Evolutionary conservation across 495 filamentous ascomycete genomes (phyloP).

Genomic region (Talaromyces trachyspermus): DNA sequence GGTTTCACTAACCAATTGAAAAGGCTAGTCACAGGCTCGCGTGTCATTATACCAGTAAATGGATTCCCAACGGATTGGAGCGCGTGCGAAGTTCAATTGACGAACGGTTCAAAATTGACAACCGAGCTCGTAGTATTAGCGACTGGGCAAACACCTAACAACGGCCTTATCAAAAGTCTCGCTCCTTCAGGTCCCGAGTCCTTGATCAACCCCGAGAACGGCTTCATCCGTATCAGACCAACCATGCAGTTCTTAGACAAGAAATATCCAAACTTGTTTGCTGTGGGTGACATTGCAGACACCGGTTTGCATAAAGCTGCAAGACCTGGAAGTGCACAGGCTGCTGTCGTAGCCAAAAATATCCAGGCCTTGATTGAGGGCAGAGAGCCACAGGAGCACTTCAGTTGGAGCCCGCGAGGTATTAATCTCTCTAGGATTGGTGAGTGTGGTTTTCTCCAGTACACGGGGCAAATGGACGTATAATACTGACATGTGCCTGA

Average conservation of each 20-base stretch:
- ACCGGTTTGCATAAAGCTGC: conserved; percentile 50
- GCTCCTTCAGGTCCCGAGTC: conserved; percentile 22
- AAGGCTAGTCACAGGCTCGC: conserved; percentile 28
- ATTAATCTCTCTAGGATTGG: conserved; percentile 48
- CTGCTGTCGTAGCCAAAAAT: conserved; percentile 45
- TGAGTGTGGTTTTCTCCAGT: conserved; percentile 16
- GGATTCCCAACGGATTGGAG: conserved; percentile 26
- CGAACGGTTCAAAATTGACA: conserved; percentile 25
- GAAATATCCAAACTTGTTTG: conserved; percentile 45
- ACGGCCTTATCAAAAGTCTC: conserved; percentile 35
- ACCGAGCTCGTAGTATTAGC: conserved; percentile 42
- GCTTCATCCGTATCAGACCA: conserved; percentile 43
- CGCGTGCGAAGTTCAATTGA: conserved; percentile 24
- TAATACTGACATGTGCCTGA: conserved; percentile 2
- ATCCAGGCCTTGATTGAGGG: conserved; percentile 42
- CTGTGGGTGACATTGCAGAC: conserved; percentile 55
- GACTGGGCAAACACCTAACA: conserved; percentile 53
- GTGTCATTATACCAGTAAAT: conserved; percentile 22
- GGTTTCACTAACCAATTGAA: not conserved
- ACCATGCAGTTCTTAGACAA: conserved; percentile 50
- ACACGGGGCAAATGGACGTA: not conserved
- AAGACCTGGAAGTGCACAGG: conserved; percentile 44
- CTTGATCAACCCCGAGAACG: conserved; percentile 40
- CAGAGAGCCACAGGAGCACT: conserved; percentile 19
- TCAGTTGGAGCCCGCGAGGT: conserved; percentile 27